A percentile compares a stretch with the other conserved stretches of the same genome.
Evolutionary conservation across 169 alveolate species (phyloP).

Genomic region (Eimeria brunetti): DNA sequence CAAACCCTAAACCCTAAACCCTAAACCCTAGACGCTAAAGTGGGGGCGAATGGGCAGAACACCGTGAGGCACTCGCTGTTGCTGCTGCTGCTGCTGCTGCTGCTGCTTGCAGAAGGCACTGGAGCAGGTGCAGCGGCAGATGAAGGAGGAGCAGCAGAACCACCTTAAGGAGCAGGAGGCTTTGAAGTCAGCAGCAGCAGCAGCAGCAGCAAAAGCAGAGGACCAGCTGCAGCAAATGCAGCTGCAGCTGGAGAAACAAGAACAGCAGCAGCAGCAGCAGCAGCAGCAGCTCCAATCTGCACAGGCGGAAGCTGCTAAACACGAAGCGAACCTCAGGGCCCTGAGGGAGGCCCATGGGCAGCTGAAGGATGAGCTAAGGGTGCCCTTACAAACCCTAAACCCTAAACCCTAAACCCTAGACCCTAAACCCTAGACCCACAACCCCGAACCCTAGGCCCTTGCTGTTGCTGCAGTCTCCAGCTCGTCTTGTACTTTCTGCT

Average conservation of each 20-base stretch:
- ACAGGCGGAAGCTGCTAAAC: slow-evolving; percentile 27
- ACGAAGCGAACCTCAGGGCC: slow-evolving; percentile 24
- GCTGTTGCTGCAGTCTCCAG: neutral
- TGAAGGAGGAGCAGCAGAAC: slow-evolving; percentile 55
- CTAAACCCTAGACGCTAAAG: neutral
- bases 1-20: slow-evolving; percentile 5
- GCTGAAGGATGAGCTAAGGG: slow-evolving; percentile 43
- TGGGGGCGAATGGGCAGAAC: too few relatives aligned
- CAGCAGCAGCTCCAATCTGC: slow-evolving; percentile 24
- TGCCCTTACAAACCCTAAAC: neutral
- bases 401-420: slow-evolving; percentile 1
- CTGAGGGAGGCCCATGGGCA: slow-evolving; percentile 17
- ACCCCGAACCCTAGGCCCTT: neutral
- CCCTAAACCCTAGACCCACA: neutral
- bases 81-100: neutral
- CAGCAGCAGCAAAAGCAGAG: slow-evolving; percentile 23
- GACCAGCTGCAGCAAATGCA: slow-evolving; percentile 32
- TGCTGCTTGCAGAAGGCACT: slow-evolving; percentile 29
- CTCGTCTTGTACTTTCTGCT: neutral
- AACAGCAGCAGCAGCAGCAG: slow-evolving; percentile 44
- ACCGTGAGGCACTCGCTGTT: neutral
- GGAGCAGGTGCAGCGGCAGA: slow-evolving; percentile 32
- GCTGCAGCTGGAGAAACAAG: slow-evolving; percentile 10
- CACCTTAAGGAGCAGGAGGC: neutral
- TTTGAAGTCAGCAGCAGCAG: slow-evolving; percentile 17